phyloP scores from a whole-genome alignment of 495 filamentous ascomycete genomes.

The Aspergillus funiculosus region DNA sequence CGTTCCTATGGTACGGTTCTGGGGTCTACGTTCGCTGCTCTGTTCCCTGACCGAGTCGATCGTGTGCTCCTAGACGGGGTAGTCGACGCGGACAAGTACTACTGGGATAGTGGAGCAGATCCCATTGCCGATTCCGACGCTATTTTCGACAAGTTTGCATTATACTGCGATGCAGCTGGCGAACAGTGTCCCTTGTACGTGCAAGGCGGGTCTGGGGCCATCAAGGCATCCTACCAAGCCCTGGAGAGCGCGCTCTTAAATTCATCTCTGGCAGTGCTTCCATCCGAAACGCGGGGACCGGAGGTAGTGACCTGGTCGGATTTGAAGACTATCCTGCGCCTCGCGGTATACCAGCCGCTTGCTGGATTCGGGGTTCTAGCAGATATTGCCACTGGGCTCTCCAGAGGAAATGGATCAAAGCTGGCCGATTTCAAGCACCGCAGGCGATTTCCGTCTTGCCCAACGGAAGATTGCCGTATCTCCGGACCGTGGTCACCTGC shows the following conservation, averaged over 20 bases:
- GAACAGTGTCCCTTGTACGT: slow-evolving; percentile 41
- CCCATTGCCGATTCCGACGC: slow-evolving; percentile 46
- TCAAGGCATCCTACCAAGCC: slow-evolving; percentile 37
- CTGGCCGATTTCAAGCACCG: slow-evolving; percentile 46
- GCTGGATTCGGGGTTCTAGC: slow-evolving; percentile 52
- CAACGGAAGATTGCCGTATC: slow-evolving; percentile 33
- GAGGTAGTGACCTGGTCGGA: slow-evolving; percentile 43
- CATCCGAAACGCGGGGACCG: slow-evolving; percentile 29
- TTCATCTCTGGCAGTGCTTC: slow-evolving; percentile 42
- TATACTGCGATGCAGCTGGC: slow-evolving; percentile 44
- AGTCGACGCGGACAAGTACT: slow-evolving; percentile 46
- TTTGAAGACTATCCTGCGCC: slow-evolving; percentile 27
- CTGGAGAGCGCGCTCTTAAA: slow-evolving; percentile 37
- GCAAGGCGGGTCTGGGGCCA: slow-evolving; percentile 28
- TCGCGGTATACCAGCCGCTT: slow-evolving; percentile 53
- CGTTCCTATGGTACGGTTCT: slow-evolving; percentile 66
- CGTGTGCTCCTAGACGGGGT: slow-evolving; percentile 51
- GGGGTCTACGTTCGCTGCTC: slow-evolving; percentile 51
- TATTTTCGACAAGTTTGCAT: slow-evolving; percentile 42
- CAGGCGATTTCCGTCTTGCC: slow-evolving; percentile 28
- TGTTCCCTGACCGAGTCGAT: slow-evolving; percentile 47
- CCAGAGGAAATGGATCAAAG: slow-evolving; percentile 45
- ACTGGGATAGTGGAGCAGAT: slow-evolving; percentile 34
- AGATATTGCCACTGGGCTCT: slow-evolving; percentile 47
- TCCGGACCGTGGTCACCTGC: slow-evolving; percentile 36